Percentiles rank a stretch among this genome's conserved stretches.
Evolutionary conservation across 352 stramenopile genomes (phyloP).

Genomic region (Phytophthora lateralis): DNA sequence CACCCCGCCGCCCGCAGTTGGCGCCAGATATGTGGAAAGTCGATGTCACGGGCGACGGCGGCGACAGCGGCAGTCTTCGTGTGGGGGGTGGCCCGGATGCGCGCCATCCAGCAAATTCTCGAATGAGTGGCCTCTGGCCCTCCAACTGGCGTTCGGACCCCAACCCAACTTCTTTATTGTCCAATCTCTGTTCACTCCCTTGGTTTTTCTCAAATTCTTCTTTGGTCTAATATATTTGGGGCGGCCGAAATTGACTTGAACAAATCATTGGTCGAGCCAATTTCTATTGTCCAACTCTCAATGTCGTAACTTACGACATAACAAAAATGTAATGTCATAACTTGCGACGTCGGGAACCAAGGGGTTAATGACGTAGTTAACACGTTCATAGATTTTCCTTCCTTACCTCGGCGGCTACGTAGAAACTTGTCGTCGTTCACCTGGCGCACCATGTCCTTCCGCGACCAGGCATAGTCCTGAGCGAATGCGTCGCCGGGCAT

Average conservation of each 20-base stretch:
- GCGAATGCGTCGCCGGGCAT: too few relatives aligned
- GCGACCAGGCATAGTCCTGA: too few relatives aligned
- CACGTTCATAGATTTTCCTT: too few relatives aligned
- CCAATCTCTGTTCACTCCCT: neutral
- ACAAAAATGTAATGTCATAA: slow-evolving; percentile 7
- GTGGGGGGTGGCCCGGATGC: slow-evolving; percentile 11
- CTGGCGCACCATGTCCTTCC: too few relatives aligned
- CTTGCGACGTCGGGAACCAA: slow-evolving; percentile 21
- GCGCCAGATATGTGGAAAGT: slow-evolving; percentile 18
- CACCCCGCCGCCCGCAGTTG: slow-evolving; percentile 12
- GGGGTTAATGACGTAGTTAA: slow-evolving; percentile 9
- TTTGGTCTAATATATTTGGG: slow-evolving; percentile 7
- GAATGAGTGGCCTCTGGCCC: slow-evolving; percentile 11
- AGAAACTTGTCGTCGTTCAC: too few relatives aligned
- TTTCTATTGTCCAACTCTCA: slow-evolving; percentile 9
- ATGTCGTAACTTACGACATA: slow-evolving; percentile 24
- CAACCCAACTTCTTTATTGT: too few relatives aligned
- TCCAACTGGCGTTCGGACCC: too few relatives aligned
- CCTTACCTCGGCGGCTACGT: too few relatives aligned
- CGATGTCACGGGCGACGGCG: slow-evolving; percentile 10
- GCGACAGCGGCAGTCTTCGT: slow-evolving; percentile 2
- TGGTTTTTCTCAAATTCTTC: slow-evolving; percentile 7
- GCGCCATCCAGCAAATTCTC: slow-evolving; percentile 20
- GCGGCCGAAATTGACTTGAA: slow-evolving; percentile 3
- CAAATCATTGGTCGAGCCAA: slow-evolving; percentile 19